phyloP scores from a whole-genome alignment of 2,329 filamentous ascomycete species.

The Colletotrichum gloeosporioides region DNA sequence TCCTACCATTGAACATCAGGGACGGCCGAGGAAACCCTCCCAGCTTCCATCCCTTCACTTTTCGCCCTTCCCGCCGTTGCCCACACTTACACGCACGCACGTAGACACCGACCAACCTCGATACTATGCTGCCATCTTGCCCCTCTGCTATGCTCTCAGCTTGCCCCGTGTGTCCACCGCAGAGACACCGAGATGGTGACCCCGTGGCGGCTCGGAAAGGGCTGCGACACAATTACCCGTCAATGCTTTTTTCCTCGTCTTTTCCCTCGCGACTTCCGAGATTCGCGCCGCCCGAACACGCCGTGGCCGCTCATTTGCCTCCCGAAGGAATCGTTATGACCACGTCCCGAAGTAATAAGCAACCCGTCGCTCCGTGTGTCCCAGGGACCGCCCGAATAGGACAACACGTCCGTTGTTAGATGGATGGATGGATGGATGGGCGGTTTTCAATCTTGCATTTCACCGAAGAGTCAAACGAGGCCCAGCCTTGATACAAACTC shows the following conservation, averaged over 20 bases:
- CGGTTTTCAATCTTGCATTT: not conserved
- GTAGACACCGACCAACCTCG: not conserved
- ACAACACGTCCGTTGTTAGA: conserved; percentile 8
- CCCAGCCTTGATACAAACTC: conserved; percentile 14
- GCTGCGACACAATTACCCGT: not conserved
- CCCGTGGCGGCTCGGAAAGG: not conserved
- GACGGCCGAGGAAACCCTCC: not conserved
- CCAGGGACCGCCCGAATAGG: conserved; percentile 2
- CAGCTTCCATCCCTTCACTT: conserved; percentile 8
- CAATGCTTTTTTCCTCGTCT: not conserved
- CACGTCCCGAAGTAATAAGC: not conserved
- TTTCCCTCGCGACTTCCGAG: not conserved
- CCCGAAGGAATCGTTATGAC: not conserved
- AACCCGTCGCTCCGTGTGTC: not conserved
- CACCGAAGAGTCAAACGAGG: conserved; percentile 4
- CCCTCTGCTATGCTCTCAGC: not conserved
- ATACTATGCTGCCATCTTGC: not conserved
- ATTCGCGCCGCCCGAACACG: not conserved
- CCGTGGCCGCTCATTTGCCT: not conserved
- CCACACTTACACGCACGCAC: not conserved
- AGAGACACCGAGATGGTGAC: not conserved
- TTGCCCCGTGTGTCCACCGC: not conserved
- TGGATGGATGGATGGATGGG: not conserved
- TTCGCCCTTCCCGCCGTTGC: conserved; percentile 9
- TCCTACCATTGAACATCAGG: not conserved